These are phyloP conservation scores for Ceratocystis cacaofunesta DNA, from an alignment of 2,329 filamentous ascomycete genomes.

Conservation along the genomic window DNA sequence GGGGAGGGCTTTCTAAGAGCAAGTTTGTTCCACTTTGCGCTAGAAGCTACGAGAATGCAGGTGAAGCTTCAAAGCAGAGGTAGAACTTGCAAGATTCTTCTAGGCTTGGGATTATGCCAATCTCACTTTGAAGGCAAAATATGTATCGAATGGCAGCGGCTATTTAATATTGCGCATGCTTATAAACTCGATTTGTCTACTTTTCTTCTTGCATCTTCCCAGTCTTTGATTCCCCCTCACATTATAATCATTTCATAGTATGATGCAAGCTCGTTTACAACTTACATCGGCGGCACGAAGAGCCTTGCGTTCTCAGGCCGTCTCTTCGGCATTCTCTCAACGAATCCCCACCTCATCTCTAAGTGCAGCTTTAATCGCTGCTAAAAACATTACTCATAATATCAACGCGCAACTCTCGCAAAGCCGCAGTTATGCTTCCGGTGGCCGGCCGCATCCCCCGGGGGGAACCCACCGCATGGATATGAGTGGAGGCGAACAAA, in stretches of 20 bases:
- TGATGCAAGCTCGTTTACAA: slow-evolving; percentile 31
- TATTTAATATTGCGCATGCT: neutral
- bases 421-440: slow-evolving; percentile 47
- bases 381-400: slow-evolving; percentile 24
- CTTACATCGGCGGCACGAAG: slow-evolving; percentile 27
- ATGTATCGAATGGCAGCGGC: neutral
- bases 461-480: slow-evolving; percentile 93
- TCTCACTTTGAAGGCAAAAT: slow-evolving; percentile 10
- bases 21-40: slow-evolving; percentile 6
- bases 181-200: neutral
- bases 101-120: neutral
- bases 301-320: slow-evolving; percentile 9
- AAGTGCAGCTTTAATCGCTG: slow-evolving; percentile 20
- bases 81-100: neutral
- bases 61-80: slow-evolving; percentile 19
- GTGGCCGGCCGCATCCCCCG: slow-evolving; percentile 61
- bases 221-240: slow-evolving; percentile 3
- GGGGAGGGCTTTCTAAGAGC: neutral
- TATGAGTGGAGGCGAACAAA: slow-evolving; percentile 58
- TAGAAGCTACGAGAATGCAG: slow-evolving; percentile 30
- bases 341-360: slow-evolving; percentile 6
- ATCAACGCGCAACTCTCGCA: neutral
- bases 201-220: neutral
- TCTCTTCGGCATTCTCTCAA: neutral
- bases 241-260: slow-evolving; percentile 12